Evolutionary conservation across 768 basidiomycete species (phyloP).

Genomic region (Lepiota brunneoincarnata): DNA sequence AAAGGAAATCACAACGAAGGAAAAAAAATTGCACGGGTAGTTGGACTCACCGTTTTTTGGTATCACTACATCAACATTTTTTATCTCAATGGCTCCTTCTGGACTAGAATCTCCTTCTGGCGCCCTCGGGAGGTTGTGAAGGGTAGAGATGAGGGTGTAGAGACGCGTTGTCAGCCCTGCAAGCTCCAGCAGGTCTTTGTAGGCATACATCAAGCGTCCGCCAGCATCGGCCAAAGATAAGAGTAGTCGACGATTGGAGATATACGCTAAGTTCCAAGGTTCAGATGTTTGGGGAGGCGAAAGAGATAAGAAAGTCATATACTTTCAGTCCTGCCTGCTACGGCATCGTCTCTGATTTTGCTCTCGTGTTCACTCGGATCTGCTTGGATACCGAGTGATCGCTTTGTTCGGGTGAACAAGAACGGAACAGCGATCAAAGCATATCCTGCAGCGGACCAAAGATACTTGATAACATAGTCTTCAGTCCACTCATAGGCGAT

Average conservation of each 20-base stretch:
- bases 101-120: conserved; percentile 28
- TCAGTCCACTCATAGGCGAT: conserved; percentile 96
- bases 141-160: conserved; percentile 82
- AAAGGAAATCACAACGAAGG: neutral
- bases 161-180: conserved; percentile 90
- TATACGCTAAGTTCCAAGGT: conserved; percentile 53
- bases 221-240: conserved; percentile 97
- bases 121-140: conserved; percentile 68
- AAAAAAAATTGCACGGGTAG: neutral
- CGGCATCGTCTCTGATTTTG: conserved; percentile 30
- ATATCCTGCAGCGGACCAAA: conserved; percentile 94
- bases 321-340: conserved; percentile 50
- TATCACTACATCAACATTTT: conserved; percentile 69
- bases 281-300: neutral
- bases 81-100: conserved; percentile 53
- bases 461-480: conserved; percentile 94
- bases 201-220: conserved; percentile 93
- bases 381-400: conserved; percentile 29
- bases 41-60: conserved; percentile 30
- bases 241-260: conserved; percentile 87
- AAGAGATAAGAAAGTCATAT: conserved; percentile 12
- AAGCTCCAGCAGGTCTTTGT: conserved; percentile 94
- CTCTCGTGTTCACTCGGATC: neutral
- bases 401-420: conserved; percentile 60
- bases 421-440: conserved; percentile 89